phyloP scores from a whole-genome alignment of 495 filamentous ascomycete species.

The Penicillium cataractarum region DNA sequence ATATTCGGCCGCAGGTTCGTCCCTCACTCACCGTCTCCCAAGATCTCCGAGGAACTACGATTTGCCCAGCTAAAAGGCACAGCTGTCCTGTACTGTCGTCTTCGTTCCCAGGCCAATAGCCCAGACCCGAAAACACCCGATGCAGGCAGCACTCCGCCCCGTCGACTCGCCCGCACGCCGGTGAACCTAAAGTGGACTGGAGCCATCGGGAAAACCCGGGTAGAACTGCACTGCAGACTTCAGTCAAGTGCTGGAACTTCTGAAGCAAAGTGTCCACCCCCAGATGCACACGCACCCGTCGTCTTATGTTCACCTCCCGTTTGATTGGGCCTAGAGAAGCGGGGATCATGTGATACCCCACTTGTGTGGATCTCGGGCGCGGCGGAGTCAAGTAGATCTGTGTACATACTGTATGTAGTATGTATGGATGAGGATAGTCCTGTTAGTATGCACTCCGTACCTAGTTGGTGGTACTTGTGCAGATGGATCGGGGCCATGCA shows the following conservation, averaged over 20 bases:
- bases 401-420: no score
- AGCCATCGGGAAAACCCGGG: constrained; percentile 33
- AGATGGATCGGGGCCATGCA: background rate
- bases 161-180: constrained; percentile 23
- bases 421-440: background rate
- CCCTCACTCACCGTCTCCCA: background rate
- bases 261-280: no score
- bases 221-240: background rate
- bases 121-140: constrained; percentile 29
- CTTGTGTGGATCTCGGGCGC: constrained; percentile 12
- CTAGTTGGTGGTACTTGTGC: background rate
- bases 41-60: background rate
- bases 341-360: constrained; percentile 35
- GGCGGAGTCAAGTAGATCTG: background rate
- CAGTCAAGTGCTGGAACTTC: no score
- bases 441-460: no score
- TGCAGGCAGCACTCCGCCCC: constrained; percentile 22
- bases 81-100: no score
- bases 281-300: constrained; percentile 5
- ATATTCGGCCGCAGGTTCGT: background rate
- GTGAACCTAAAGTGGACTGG: constrained; percentile 47
- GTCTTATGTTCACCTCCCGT: constrained; percentile 25
- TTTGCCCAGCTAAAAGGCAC: background rate
- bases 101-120: no score
- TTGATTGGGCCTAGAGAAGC: no score